A percentile compares a stretch with the other conserved stretches of the same genome.
These are phyloP conservation scores for Ganoderma boninense DNA, from an alignment of 1,284 basidiomycete species.

Conservation along the genomic window DNA sequence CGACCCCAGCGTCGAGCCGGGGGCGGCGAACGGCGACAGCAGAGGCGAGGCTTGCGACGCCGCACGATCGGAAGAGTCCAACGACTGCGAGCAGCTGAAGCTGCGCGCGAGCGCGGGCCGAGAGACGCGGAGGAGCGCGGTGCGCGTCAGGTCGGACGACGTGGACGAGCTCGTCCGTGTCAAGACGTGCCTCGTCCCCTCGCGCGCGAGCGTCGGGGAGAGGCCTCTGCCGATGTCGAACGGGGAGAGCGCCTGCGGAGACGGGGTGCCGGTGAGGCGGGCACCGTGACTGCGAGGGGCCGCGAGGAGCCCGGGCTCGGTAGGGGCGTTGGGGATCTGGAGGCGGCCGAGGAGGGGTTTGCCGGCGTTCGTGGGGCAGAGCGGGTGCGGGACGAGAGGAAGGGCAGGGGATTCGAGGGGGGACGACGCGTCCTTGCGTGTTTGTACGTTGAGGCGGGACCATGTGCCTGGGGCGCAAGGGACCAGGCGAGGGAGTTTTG, in stretches of 20 bases:
- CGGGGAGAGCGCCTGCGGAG: slow-evolving; percentile 19
- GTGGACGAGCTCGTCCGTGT: slow-evolving; percentile 19
- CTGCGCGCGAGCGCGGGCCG: slow-evolving; percentile 19
- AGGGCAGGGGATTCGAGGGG: slow-evolving; percentile 18
- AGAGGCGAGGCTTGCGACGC: background rate
- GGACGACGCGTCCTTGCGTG: slow-evolving; percentile 15
- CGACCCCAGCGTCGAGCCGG: background rate
- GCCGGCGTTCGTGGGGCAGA: slow-evolving; percentile 6
- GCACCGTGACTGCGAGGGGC: background rate
- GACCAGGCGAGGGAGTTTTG: slow-evolving; percentile 30
- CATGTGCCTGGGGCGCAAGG: slow-evolving; percentile 29
- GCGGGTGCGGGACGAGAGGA: slow-evolving; percentile 20
- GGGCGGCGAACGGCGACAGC: slow-evolving; percentile 4
- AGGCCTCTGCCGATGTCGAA: slow-evolving; percentile 16
- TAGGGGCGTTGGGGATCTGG: slow-evolving; percentile 19
- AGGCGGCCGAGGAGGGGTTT: slow-evolving; percentile 22
- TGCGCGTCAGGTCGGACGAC: slow-evolving; percentile 17
- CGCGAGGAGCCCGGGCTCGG: slow-evolving; percentile 12
- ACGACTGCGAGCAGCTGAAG: slow-evolving; percentile 12
- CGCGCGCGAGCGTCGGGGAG: too few relatives aligned
- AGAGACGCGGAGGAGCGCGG: slow-evolving; percentile 19
- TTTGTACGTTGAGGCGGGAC: slow-evolving; percentile 21
- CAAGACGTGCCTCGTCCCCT: slow-evolving; percentile 1
- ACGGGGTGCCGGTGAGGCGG: slow-evolving; percentile 6
- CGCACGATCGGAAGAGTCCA: background rate